Evolutionary conservation across 2,329 filamentous ascomycete genomes (phyloP).

Genomic region (Triangularia setosa): DNA sequence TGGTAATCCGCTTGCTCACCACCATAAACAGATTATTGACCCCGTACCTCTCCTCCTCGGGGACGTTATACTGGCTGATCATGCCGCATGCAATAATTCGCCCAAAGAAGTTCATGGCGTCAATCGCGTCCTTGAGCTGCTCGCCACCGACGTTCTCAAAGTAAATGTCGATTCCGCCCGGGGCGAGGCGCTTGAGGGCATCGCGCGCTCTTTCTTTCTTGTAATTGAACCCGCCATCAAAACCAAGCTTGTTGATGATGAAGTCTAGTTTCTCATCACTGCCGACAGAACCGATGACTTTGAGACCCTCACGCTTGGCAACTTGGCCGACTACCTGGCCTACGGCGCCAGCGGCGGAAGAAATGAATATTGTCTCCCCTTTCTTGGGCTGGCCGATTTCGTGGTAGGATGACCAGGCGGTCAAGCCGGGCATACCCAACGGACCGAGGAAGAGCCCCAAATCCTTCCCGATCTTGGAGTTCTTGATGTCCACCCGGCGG

Average conservation of each 20-base stretch:
- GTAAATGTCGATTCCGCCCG: conserved; percentile 70
- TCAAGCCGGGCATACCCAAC: conserved; percentile 49
- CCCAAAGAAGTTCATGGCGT: conserved; percentile 55
- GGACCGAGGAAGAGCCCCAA: conserved; percentile 67
- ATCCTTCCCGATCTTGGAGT: conserved; percentile 52
- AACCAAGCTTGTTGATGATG: conserved; percentile 47
- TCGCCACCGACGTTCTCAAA: conserved; percentile 54
- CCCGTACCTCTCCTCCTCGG: conserved; percentile 53
- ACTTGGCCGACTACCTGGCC: conserved; percentile 80
- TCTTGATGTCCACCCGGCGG: conserved; percentile 62
- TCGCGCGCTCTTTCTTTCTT: conserved; percentile 71
- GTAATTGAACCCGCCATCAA: conserved; percentile 74
- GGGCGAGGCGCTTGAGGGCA: conserved; percentile 66
- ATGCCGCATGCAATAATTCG: conserved; percentile 64
- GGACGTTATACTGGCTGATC: conserved; percentile 73
- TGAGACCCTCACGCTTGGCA: conserved; percentile 75
- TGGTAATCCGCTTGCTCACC: conserved; percentile 63
- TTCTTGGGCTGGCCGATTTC: conserved; percentile 69
- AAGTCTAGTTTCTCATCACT: conserved; percentile 76
- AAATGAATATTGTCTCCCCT: conserved; percentile 78
- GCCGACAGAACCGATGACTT: conserved; percentile 76
- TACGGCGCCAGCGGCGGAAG: conserved; percentile 74
- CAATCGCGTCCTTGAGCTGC: conserved; percentile 45
- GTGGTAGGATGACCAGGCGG: conserved; percentile 55
- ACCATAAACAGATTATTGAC: conserved; percentile 63